These are phyloP conservation scores for Xanthoconium purpureum DNA, from an alignment of 768 basidiomycete genomes.

Conservation along the genomic window DNA sequence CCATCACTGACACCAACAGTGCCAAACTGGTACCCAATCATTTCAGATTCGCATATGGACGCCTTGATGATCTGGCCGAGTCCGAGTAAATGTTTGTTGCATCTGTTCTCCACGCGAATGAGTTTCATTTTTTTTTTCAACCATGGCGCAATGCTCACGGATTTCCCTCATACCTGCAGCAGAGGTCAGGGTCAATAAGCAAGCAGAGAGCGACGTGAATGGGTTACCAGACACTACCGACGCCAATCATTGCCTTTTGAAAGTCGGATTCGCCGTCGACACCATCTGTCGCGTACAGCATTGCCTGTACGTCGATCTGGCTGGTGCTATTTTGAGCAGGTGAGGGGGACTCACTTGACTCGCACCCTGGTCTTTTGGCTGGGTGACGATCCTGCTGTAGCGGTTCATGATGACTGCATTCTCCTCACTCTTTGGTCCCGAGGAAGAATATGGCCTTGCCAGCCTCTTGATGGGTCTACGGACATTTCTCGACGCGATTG, in stretches of 20 bases:
- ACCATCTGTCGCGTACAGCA: constrained; percentile 99
- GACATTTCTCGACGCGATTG: constrained; percentile 19
- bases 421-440: constrained; percentile 38
- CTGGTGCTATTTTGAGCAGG: not conserved
- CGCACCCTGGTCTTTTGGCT: constrained; percentile 92
- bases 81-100: constrained; percentile 89
- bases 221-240: constrained; percentile 91
- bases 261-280: constrained; percentile 80
- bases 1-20: constrained; percentile 97
- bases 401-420: constrained; percentile 56
- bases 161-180: constrained; percentile 92
- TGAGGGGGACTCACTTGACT: constrained; percentile 60
- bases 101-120: constrained; percentile 47
- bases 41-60: constrained; percentile 62
- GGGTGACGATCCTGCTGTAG: constrained; percentile 80
- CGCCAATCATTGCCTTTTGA: constrained; percentile 94
- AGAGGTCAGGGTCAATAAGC: constrained; percentile 13
- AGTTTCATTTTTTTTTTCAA: not conserved
- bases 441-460: constrained; percentile 38
- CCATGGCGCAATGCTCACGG: constrained; percentile 58
- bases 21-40: constrained; percentile 97
- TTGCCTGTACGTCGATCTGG: constrained; percentile 56
- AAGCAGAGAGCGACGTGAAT: constrained; percentile 1
- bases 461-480: constrained; percentile 12
- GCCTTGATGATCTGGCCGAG: constrained; percentile 85